These are phyloP conservation scores for Diutina mesorugosa DNA, from an alignment of 1,139 yeast species.

Conservation along the genomic window DNA sequence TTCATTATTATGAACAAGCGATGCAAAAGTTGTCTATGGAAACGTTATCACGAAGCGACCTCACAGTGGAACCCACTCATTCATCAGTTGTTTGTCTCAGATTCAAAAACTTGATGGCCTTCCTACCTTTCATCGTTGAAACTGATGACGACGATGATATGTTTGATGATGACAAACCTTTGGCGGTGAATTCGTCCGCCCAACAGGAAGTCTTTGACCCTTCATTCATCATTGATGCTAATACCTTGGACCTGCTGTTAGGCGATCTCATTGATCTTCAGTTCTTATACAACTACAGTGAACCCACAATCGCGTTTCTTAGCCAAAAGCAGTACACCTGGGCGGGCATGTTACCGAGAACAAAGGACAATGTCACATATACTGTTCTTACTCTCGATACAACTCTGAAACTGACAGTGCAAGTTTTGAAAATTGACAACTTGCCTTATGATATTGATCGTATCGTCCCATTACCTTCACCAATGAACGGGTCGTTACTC, in stretches of 20 bases:
- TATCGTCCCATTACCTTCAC: conserved; percentile 49
- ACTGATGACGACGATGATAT: conserved; percentile 30
- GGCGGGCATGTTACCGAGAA: conserved; percentile 57
- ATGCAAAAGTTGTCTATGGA: conserved; percentile 39
- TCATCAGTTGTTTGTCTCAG: conserved; percentile 50
- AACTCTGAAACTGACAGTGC: conserved; percentile 47
- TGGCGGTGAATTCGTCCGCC: conserved; percentile 8
- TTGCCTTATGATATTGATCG: conserved; percentile 68
- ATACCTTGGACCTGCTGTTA: conserved; percentile 42
- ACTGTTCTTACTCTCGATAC: conserved; percentile 57
- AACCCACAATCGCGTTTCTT: conserved; percentile 68
- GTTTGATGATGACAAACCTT: not conserved
- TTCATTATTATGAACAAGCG: conserved; percentile 77
- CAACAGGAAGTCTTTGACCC: conserved; percentile 16
- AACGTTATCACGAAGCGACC: conserved; percentile 29
- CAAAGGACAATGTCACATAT: conserved; percentile 51
- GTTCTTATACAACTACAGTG: conserved; percentile 59
- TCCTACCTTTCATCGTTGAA: conserved; percentile 49
- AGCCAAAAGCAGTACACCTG: conserved; percentile 56
- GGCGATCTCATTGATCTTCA: conserved; percentile 53
- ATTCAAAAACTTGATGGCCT: conserved; percentile 60
- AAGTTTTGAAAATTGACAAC: conserved; percentile 48
- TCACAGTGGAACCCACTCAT: conserved; percentile 54
- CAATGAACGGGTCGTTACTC: conserved; percentile 60
- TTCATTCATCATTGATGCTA: conserved; percentile 47